Base-by-base conservation (phyloP, 2,329 filamentous ascomycete genomes). In the Microsporum audouinii region DNA sequence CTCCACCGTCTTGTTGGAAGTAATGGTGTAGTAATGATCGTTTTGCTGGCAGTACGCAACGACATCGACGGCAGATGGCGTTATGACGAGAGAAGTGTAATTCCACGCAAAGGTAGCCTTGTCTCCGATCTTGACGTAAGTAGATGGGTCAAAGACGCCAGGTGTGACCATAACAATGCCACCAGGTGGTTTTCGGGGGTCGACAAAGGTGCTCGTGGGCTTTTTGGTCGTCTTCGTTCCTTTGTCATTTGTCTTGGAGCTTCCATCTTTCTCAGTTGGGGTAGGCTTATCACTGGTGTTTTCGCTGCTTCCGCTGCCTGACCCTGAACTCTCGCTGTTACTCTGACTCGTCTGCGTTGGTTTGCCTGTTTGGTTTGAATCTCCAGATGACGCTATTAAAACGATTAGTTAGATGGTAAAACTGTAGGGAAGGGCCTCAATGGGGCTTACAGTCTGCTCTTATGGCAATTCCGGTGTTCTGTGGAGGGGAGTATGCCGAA, bases 91-190 rank as follows among this genome's bases (percentile, higher is more conserved):
- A 8, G 82, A 84, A 12, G 85, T 88, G 72, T 86, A 87, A 72
- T 88, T 87, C 84, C 85, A 88, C 23, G 77, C 80, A 66, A 87
- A 85, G 0, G 84, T 86, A 34, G 86, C 74, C 62, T 76, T 78
- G 51, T 86, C 78, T 17, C 82, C 82, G 65, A 87, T 81, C 71
- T 85, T 87, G 78, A 84, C 86, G 73, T 82, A 87, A 60, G 80
- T 79, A 3, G 78, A 73, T 14, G 78, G 75, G 6, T 76, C 75
- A 5, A 74, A 70, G 6, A 76, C 70, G 57, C 76, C 75, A 1
- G 85, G 85, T 4, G 82, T 84, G 60, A 86, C 75, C 81, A 87
- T 83, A 51, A 78, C 76, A 60, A 87, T 76, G 59, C 84, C 84
- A 53, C 85, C 85, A 2, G 81, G 77, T 27, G 79, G 80, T 14